A percentile compares a stretch with the other conserved stretches of the same genome.
Evolutionary conservation across 768 basidiomycete genomes (phyloP).

Genomic region (Auriscalpium microsporum): DNA sequence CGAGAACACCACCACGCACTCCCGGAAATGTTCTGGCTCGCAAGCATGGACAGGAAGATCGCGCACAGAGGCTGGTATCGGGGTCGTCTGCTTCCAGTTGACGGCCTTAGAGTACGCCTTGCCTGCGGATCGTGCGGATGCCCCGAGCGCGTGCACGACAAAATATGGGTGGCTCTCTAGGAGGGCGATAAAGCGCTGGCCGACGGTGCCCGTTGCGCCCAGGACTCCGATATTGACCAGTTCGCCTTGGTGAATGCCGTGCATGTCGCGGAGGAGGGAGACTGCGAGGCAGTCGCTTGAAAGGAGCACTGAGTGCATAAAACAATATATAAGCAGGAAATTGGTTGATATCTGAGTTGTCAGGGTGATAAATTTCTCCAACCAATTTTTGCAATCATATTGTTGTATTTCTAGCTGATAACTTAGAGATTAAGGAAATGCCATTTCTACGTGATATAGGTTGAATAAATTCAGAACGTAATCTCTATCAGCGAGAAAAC

Average conservation of each 20-base stretch:
- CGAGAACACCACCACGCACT: constrained; percentile 85
- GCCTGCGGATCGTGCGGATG: constrained; percentile 81
- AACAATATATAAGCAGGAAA: too few species aligned
- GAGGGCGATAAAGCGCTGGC: constrained; percentile 89
- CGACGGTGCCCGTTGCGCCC: constrained; percentile 90
- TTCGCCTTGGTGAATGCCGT: constrained; percentile 14
- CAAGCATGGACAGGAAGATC: constrained; percentile 71
- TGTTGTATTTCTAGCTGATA: too few species aligned
- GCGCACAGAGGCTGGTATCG: constrained; percentile 59
- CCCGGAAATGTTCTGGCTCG: constrained; percentile 63
- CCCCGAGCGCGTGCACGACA: constrained; percentile 76
- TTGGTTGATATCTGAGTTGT: too few species aligned
- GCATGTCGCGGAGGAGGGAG: not conserved
- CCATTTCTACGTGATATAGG: too few species aligned
- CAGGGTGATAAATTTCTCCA: too few species aligned
- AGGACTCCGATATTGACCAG: constrained; percentile 60
- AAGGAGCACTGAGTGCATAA: too few species aligned
- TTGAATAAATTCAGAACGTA: too few species aligned
- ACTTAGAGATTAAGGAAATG: too few species aligned
- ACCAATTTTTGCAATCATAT: too few species aligned
- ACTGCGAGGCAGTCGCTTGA: too few species aligned
- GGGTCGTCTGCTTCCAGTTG: constrained; percentile 81
- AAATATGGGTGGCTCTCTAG: constrained; percentile 90
- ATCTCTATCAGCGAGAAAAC: too few species aligned
- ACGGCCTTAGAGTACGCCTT: constrained; percentile 66